A percentile compares a stretch with the other conserved stretches of the same genome.
phyloP scores from a whole-genome alignment of 1,284 basidiomycete species.

The Coniophora puteana region DNA sequence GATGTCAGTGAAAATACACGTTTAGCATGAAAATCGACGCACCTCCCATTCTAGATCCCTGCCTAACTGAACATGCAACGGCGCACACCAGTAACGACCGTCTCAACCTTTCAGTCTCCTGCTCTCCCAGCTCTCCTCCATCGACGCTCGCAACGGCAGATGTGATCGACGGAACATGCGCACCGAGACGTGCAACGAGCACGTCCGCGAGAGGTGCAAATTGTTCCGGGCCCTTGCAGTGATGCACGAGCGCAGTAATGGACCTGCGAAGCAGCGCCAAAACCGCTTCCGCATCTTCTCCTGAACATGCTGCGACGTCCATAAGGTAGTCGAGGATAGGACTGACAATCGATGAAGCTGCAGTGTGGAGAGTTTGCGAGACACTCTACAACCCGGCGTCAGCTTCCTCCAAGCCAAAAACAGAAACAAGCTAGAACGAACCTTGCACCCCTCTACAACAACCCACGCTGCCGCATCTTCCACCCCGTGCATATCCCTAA shows the following conservation, averaged over 20 bases:
- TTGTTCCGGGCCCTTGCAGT: constrained; percentile 65
- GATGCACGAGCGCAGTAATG: constrained; percentile 77
- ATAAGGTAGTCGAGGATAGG: constrained; percentile 55
- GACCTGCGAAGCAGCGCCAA: constrained; percentile 63
- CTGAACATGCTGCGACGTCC: too few relatives aligned
- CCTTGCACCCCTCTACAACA: constrained; percentile 70
- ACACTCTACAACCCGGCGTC: constrained; percentile 49
- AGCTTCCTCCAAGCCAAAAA: constrained; percentile 1
- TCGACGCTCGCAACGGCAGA: constrained; percentile 10
- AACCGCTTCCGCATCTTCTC: constrained; percentile 39
- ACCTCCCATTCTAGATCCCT: constrained; percentile 62
- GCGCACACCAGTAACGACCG: constrained; percentile 46
- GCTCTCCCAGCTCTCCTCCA: constrained; percentile 12
- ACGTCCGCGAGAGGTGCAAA: constrained; percentile 60
- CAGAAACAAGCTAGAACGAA: constrained; percentile 26
- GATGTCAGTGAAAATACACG: background rate
- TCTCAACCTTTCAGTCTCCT: too few relatives aligned
- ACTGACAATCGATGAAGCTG: constrained; percentile 58
- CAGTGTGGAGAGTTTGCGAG: constrained; percentile 77
- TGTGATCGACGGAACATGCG: too few relatives aligned
- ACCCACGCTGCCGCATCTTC: constrained; percentile 66
- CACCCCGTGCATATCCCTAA: constrained; percentile 38
- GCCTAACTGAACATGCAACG: constrained; percentile 54
- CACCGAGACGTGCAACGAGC: constrained; percentile 37
- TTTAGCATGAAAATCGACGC: constrained; percentile 19